These are phyloP conservation scores for Diaporthe humulicola DNA, from an alignment of 2,329 filamentous ascomycete species.

Conservation along the genomic window DNA sequence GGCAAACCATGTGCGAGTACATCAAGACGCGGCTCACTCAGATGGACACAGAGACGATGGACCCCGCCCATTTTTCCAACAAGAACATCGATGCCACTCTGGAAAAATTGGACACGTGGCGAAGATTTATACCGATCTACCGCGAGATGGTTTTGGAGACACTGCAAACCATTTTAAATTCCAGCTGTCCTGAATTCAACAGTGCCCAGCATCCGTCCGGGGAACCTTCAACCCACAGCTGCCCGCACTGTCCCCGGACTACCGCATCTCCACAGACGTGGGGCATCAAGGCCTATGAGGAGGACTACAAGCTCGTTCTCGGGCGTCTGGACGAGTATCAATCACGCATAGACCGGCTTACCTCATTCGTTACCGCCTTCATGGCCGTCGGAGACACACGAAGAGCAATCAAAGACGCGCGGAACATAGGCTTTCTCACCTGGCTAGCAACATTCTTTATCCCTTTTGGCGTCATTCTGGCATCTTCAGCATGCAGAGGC, in stretches of 20 bases:
- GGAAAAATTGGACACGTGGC: background rate
- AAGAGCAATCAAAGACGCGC: background rate
- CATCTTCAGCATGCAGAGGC: background rate
- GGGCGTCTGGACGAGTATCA: background rate
- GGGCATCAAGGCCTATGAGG: background rate
- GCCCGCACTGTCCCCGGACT: background rate
- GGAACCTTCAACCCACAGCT: background rate
- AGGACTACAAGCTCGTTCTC: background rate
- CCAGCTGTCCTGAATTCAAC: background rate
- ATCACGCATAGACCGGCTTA: background rate
- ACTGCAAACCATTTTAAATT: background rate
- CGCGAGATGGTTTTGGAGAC: background rate
- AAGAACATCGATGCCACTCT: background rate
- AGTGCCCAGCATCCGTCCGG: background rate
- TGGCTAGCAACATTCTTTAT: conserved; percentile 1
- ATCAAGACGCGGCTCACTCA: background rate
- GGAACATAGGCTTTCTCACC: background rate
- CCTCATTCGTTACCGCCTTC: background rate
- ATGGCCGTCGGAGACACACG: background rate
- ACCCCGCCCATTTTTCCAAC: background rate
- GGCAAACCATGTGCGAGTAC: background rate
- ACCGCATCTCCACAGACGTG: background rate
- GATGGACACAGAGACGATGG: background rate
- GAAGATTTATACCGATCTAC: background rate
- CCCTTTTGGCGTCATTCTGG: background rate